phyloP scores from a whole-genome alignment of 1,284 basidiomycete species.

The Papiliotrema fonsecae region DNA sequence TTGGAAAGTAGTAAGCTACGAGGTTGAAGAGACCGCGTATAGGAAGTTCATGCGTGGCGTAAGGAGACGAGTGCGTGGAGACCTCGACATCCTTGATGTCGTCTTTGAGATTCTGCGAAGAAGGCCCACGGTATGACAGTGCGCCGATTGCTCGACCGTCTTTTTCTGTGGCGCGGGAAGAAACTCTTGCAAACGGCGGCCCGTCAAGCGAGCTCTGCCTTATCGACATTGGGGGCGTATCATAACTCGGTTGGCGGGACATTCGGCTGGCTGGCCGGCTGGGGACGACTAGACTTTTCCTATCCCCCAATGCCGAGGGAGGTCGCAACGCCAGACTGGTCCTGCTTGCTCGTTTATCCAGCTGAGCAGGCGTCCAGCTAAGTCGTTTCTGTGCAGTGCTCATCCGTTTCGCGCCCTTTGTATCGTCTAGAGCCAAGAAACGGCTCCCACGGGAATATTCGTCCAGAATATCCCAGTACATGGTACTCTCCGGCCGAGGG shows the following conservation, averaged over 20 bases:
- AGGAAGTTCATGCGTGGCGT: not conserved
- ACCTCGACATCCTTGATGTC: conserved; percentile 20
- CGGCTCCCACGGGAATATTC: conserved; percentile 25
- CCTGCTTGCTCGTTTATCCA: conserved; percentile 11
- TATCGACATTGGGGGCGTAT: not conserved
- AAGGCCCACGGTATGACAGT: not conserved
- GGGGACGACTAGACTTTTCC: not conserved
- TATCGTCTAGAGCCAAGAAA: conserved; percentile 10
- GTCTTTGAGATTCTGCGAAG: conserved; percentile 18
- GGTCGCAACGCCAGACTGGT: conserved; percentile 1
- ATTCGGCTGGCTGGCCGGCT: conserved; percentile 15
- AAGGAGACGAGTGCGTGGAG: conserved; percentile 3
- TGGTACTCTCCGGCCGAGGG: conserved; percentile 19
- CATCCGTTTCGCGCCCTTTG: conserved; percentile 7
- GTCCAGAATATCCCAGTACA: conserved; percentile 38
- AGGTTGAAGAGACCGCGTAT: conserved; percentile 50
- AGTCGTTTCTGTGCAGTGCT: conserved; percentile 28
- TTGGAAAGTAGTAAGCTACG: conserved; percentile 61
- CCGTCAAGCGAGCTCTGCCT: not conserved
- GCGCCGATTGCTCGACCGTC: not conserved
- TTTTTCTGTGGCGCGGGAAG: not conserved
- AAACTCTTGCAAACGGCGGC: too few species aligned
- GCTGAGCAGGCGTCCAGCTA: conserved; percentile 27
- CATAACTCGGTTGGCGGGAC: conserved; percentile 5
- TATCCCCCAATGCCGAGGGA: not conserved